Evolutionary conservation across 1,284 basidiomycete genomes (phyloP).

Genomic region (Lignosus rhinocerotis): DNA sequence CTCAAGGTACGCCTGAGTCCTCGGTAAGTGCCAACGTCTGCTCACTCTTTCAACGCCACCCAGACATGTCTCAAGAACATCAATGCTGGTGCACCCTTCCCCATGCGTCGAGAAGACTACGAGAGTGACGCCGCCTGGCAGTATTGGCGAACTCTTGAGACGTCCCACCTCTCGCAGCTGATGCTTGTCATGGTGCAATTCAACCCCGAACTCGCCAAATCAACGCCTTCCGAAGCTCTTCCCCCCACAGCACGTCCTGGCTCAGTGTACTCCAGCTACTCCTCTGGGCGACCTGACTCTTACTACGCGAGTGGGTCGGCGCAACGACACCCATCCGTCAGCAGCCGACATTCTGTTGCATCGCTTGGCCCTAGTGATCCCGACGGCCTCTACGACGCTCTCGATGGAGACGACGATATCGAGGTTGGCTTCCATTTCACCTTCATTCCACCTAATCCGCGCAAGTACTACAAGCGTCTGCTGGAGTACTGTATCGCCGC

Average conservation of each 20-base stretch:
- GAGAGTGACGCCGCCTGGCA: constrained; percentile 78
- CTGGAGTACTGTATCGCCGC: constrained; percentile 82
- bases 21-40: background rate
- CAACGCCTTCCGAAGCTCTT: constrained; percentile 57
- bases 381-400: constrained; percentile 42
- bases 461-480: constrained; percentile 81
- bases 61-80: constrained; percentile 93
- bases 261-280: constrained; percentile 47
- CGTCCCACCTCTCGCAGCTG: constrained; percentile 81
- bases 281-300: constrained; percentile 34
- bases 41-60: constrained; percentile 9
- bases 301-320: constrained; percentile 35
- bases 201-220: constrained; percentile 87
- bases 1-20: constrained; percentile 59
- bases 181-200: constrained; percentile 87
- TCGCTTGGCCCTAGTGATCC: constrained; percentile 35
- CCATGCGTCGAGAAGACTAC: constrained; percentile 88
- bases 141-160: constrained; percentile 85
- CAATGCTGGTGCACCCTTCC: constrained; percentile 81
- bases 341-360: constrained; percentile 63
- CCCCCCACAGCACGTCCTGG: constrained; percentile 54
- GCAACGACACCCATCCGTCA: constrained; percentile 57
- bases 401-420: constrained; percentile 67
- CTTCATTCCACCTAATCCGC: constrained; percentile 89
- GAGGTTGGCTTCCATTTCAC: constrained; percentile 76